Evolutionary conservation across 2,329 filamentous ascomycete genomes (phyloP), one percentile per base, ranked within the genome.

Genomic region (Pseudogymnoascus sp.): DNA sequence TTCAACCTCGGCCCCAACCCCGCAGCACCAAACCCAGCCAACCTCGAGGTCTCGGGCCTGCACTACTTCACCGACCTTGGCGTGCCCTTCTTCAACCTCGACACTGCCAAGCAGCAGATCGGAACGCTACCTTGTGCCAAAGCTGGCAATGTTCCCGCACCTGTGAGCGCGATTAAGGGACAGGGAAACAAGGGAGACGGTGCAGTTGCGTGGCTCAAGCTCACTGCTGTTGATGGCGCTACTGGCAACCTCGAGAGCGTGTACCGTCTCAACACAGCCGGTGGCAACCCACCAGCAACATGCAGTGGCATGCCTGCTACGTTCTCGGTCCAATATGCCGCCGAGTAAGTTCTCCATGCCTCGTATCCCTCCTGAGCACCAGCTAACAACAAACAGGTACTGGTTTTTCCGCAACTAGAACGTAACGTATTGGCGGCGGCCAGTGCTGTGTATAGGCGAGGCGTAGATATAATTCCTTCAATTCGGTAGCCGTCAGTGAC

Each of bases 211-310:
- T 97, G 92, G 92, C 79, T 97, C 65, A 89, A 88, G 73, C 82
- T 97, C 31, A 77, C 80, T 25, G 77, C 80, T 13, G 77, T 75
- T 17, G 72, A 76, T 51, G 81, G 79, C 31, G 82, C 81, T n/a
- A 87, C 84, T 1, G 84, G 83, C 2, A 77, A 79, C 48, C 84
- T 90, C 67, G 83, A 86, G 72, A 85, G 91, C 72, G 87, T 96
- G 25, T 97, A 93, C 76, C 84, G 93, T 10, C 77, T 97, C 48
- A 82, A 90, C 69, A 97, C 93, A 9, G 91, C 88, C 0, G 92
- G 92, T 27, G 93, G 93, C 9, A 84, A 81, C 55, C 77, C 91
- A 1, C 92, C 92, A 0, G 78, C 82, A 27, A 89, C 85, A 0
- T 97, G 93, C 73, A 73, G 82, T 35, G 89, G 85, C 9, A 80